phyloP scores from a whole-genome alignment of 768 basidiomycete species.

The button mushroom (Agaricus bisporus) region DNA sequence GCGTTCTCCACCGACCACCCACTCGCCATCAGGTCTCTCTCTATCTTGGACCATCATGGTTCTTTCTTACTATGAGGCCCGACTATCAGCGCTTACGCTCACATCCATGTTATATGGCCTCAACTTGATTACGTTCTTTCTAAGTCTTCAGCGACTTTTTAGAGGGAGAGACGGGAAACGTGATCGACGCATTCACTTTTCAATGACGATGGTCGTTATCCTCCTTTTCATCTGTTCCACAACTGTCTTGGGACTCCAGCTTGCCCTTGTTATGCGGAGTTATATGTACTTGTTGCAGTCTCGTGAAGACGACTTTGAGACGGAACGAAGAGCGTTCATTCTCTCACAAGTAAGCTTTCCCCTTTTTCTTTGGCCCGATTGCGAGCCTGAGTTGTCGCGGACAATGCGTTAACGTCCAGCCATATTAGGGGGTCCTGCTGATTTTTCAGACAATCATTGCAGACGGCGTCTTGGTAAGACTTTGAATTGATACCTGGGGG shows the following conservation, averaged over 20 bases:
- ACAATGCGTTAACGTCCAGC: not conserved
- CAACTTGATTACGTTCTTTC: too few relatives aligned
- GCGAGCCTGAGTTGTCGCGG: too few relatives aligned
- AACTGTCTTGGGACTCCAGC: slow-evolving; percentile 11
- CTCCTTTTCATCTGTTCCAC: slow-evolving; percentile 10
- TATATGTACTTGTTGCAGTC: not conserved
- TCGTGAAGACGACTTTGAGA: not conserved
- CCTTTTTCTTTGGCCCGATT: not conserved
- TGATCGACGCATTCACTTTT: slow-evolving; percentile 4
- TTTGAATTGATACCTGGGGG: not conserved
- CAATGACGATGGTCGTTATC: slow-evolving; percentile 9
- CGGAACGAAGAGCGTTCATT: slow-evolving; percentile 11
- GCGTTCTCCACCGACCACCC: too few relatives aligned
- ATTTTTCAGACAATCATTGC: slow-evolving; percentile 11
- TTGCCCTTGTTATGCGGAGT: slow-evolving; percentile 11
- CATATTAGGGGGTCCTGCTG: not conserved
- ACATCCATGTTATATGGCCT: too few relatives aligned
- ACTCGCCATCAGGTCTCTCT: too few relatives aligned
- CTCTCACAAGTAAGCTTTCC: slow-evolving; percentile 8
- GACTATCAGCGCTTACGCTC: too few relatives aligned
- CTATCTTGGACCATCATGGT: too few relatives aligned
- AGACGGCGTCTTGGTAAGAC: slow-evolving; percentile 13
- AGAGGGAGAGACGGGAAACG: slow-evolving; percentile 1
- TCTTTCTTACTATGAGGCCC: too few relatives aligned
- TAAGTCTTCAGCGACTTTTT: slow-evolving; percentile 10